Base-by-base conservation (phyloP, 2,329 filamentous ascomycete genomes). In the Pseudocercospora crystallina region DNA sequence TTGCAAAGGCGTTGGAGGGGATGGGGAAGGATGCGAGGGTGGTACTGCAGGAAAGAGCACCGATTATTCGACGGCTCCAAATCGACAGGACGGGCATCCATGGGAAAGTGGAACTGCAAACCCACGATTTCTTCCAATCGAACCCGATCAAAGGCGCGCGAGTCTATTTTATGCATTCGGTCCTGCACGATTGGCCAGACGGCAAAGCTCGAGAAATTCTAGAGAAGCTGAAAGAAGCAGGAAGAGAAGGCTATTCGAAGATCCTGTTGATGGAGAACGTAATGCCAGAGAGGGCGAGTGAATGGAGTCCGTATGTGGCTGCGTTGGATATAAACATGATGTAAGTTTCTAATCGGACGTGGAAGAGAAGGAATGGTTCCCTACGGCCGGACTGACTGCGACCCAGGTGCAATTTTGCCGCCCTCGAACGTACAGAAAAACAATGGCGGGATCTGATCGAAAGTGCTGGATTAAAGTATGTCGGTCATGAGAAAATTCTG, bases 321-420 rank as follows among this genome's bases (percentile, higher is more conserved):
- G 50, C 43, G 10, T 54, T 74, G 31, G 74, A 77, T 58, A 61
- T 74, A 44, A 61, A 68, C 31, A 74, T 77, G 73, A 70, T 76
- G 69, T 53, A 55, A 39, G 36, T 11, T n/a, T n/a, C n/a, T n/a
- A n/a, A n/a, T n/a, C n/a, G n/a, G n/a, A n/a, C n/a, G n/a, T n/a
- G n/a, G n/a, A n/a, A n/a, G n/a, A n/a, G n/a, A n/a, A n/a, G n/a
- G n/a, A n/a, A n/a, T n/a, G n/a, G n/a, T n/a, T n/a, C n/a, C n/a
- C n/a, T n/a, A n/a, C n/a, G n/a, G 10, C 7, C 5, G 11, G 10
- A 17, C 36, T 39, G 36, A 39, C 36, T 7, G 5, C 5, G 10
- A 7, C 12, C 3, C 15, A 11, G 20, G 20, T 49, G 47, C 10
- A 56, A 66, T 5, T 59, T 70, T 40, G 65, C 65, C 2, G 65